Evolutionary conservation across 176 grass and related monocot species (phyloP).

Genomic region (Panicum miliaceum): DNA sequence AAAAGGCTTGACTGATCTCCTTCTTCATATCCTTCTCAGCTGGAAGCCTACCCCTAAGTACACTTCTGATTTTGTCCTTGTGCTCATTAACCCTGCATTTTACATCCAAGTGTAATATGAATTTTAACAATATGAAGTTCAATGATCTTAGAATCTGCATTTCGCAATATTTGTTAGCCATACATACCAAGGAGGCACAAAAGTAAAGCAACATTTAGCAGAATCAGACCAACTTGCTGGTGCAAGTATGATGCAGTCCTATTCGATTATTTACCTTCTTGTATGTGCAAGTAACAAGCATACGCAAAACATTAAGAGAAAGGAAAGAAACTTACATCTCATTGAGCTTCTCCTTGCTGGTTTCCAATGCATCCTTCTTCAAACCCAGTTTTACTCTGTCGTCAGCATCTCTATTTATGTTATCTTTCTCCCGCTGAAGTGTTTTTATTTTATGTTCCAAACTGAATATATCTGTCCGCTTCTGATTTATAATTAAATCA

Average conservation of each 20-base stretch:
- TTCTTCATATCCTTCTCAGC: slow-evolving; percentile 66
- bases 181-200: not conserved
- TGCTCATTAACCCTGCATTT: slow-evolving; percentile 76
- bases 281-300: not conserved
- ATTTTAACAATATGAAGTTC: not conserved
- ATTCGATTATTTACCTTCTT: not conserved
- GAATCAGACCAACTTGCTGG: not conserved
- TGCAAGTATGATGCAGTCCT: not conserved
- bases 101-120: slow-evolving; percentile 33
- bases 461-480: slow-evolving; percentile 67
- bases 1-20: slow-evolving; percentile 70
- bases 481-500: slow-evolving; percentile 71
- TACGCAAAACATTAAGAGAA: slow-evolving; percentile 35
- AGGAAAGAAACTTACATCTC: slow-evolving; percentile 63
- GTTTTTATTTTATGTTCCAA: slow-evolving; percentile 85
- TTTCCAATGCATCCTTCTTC: slow-evolving; percentile 82
- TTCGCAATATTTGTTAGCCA: not conserved
- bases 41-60: slow-evolving; percentile 72
- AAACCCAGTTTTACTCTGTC: slow-evolving; percentile 77
- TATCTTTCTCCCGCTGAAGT: slow-evolving; percentile 74
- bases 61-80: slow-evolving; percentile 67
- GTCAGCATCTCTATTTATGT: slow-evolving; percentile 65
- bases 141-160: slow-evolving; percentile 2
- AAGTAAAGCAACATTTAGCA: not conserved
- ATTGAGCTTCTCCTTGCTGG: slow-evolving; percentile 62